A percentile compares a stretch with the other conserved stretches of the same genome.
Conservation (phyloP, 768 basidiomycete species). For the Basidioascus undulatus region DNA sequence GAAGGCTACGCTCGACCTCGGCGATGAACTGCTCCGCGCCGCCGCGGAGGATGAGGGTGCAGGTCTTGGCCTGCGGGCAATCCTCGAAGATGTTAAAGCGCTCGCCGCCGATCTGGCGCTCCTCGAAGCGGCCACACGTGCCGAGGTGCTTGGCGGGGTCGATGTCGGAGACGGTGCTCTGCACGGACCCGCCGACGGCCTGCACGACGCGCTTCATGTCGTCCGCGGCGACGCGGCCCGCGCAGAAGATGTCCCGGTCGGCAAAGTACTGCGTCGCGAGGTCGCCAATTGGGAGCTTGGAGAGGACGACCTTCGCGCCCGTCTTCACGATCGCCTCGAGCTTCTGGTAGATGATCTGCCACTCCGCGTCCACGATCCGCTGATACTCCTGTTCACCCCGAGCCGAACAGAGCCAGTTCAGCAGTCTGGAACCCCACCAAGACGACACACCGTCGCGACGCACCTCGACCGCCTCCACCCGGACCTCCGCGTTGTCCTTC, state of each 20-base stretch:
- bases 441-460: conserved; percentile 2
- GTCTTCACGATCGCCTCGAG: conserved; percentile 85
- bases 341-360: conserved; percentile 98
- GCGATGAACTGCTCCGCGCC: conserved; percentile 98
- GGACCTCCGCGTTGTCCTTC: conserved; percentile 96
- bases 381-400: conserved; percentile 45
- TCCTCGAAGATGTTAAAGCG: conserved; percentile 85
- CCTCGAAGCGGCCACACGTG: conserved; percentile 76
- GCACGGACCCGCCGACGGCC: conserved; percentile 81
- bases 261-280: conserved; percentile 98
- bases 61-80: conserved; percentile 82
- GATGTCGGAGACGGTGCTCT: conserved; percentile 89
- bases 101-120: conserved; percentile 88
- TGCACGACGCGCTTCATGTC: conserved; percentile 86
- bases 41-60: conserved; percentile 77
- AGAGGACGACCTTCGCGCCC: conserved; percentile 89
- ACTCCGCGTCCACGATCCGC: conserved; percentile 96
- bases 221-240: conserved; percentile 71
- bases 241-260: conserved; percentile 95
- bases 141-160: conserved; percentile 58
- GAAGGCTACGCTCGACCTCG: conserved; percentile 88
- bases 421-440: neutral
- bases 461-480: conserved; percentile 71
- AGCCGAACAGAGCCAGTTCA: neutral
- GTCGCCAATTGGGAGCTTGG: conserved; percentile 95